Evolutionary conservation across 2,329 filamentous ascomycete genomes (phyloP).

Genomic region (Colletotrichum salicis): DNA sequence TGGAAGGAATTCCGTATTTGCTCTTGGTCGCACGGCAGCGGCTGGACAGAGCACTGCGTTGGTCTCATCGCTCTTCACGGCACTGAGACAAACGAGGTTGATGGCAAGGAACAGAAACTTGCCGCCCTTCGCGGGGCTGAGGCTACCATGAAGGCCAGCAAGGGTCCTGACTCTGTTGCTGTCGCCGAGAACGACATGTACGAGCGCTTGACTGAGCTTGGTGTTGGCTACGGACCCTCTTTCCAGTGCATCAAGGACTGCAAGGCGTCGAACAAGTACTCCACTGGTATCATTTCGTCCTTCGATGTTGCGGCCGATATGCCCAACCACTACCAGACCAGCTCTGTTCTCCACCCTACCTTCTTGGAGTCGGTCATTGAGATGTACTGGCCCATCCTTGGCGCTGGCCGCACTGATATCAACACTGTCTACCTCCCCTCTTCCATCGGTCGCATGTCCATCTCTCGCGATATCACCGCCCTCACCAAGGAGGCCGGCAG

Average conservation of each 20-base stretch:
- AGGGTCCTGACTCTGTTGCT: constrained; percentile 41
- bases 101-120: constrained; percentile 45
- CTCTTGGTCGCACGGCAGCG: constrained; percentile 60
- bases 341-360: constrained; percentile 38
- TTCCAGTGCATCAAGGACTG: constrained; percentile 63
- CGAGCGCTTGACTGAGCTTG: constrained; percentile 54
- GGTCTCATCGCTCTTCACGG: constrained; percentile 58
- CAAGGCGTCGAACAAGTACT: constrained; percentile 43
- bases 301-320: constrained; percentile 36
- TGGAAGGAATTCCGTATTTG: constrained; percentile 69
- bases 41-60: constrained; percentile 69
- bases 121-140: constrained; percentile 42
- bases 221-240: constrained; percentile 60
- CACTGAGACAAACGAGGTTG: constrained; percentile 52
- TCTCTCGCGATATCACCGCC: constrained; percentile 43
- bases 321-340: constrained; percentile 37
- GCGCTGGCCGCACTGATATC: constrained; percentile 41
- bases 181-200: constrained; percentile 52
- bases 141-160: constrained; percentile 44
- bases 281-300: constrained; percentile 28
- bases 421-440: constrained; percentile 48
- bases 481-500: constrained; percentile 47
- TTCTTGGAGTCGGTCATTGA: constrained; percentile 38
- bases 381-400: constrained; percentile 47
- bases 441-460: constrained; percentile 42